Conservation (phyloP, 2,329 filamentous ascomycete species). For the Trichoderma arundinaceum region DNA sequence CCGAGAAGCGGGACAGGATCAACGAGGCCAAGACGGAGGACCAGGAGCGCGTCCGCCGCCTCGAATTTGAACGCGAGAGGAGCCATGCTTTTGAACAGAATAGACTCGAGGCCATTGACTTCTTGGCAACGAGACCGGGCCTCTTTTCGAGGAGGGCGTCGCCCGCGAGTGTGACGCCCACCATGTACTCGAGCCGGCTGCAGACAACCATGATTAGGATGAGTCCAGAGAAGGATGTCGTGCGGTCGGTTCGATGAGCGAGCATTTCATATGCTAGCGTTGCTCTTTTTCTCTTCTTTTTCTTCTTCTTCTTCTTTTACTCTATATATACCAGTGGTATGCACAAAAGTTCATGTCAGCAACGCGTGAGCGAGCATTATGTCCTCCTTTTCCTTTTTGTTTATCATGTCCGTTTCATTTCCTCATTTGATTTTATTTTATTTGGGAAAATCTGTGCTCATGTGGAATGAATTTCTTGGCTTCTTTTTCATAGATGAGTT, state of each 20-base stretch:
- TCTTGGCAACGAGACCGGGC: slow-evolving; percentile 43
- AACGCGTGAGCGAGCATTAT: slow-evolving; percentile 10
- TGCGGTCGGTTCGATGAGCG: slow-evolving; percentile 29
- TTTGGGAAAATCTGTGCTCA: neutral
- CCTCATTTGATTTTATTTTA: neutral
- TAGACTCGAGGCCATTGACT: slow-evolving; percentile 53
- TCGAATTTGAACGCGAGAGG: slow-evolving; percentile 55
- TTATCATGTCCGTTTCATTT: neutral
- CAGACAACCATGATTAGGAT: slow-evolving; percentile 35
- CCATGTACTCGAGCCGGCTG: slow-evolving; percentile 31
- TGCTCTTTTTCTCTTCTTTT: neutral
- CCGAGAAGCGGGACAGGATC: slow-evolving; percentile 50
- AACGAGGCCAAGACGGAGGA: slow-evolving; percentile 54
- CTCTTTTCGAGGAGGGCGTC: slow-evolving; percentile 40
- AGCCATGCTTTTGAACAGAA: slow-evolving; percentile 57
- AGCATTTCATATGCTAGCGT: neutral
- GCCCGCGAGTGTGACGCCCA: slow-evolving; percentile 39
- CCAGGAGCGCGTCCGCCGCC: slow-evolving; percentile 47
- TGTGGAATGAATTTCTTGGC: neutral
- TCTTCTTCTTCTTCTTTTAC: neutral
- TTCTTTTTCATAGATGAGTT: slow-evolving; percentile 1
- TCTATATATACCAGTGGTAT: neutral
- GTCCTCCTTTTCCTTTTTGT: neutral
- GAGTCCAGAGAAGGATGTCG: slow-evolving; percentile 37
- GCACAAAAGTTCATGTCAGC: slow-evolving; percentile 12